Evolutionary conservation across 108 stramenopile species (phyloP), one percentile per base, ranked within the genome.

Genomic region (Pseudonitzschia multistriata): DNA sequence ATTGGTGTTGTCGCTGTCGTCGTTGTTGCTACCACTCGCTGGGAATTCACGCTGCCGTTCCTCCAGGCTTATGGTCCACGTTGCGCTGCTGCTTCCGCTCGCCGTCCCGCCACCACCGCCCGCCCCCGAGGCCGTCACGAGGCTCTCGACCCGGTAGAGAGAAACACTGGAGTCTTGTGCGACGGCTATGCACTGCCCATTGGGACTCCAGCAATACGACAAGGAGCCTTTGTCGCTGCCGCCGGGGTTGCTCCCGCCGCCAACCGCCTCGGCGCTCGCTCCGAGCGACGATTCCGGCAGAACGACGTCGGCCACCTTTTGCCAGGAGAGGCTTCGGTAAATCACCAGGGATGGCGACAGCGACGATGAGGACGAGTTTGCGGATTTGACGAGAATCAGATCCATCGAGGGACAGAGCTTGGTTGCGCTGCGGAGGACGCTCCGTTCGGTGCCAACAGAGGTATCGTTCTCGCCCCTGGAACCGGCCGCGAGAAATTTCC

Each of bases 351-450:
- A 60, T 13, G 81, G 53, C 17, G 42, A 45, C 68, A 62, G 24
- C 17, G 42, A 45, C 68, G 67, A 31, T 5, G 28, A 53, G 14
- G 73, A 29, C 2, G 56, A 30, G 19, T 28, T 60, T 29, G 60
- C 27, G 15, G 47, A 35, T 13, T 40, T 52, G 14, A 86, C 62
- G 28, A 80, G 82, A 49, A 90, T 54, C 61, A 93, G 66, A 83
- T 93, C 92, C 92, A 93, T 93, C 15, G 87, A 85, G 13, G 92
- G 92, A 77, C 87, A 93, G 49, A 93, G 77, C 7, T 74, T 67
- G 40, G 63, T 42, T 33, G 17, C n/a, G 8, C 57, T 31, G 0
- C 54, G 73, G 70, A 80, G 29, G 78, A 14, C 52, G 36, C 49
- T 62, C 42, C 22, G 59, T 67, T 10, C 68, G n/a, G 31, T 59